Evolutionary conservation across 768 basidiomycete genomes (phyloP).

Genomic region (Fomitopsis pulvina): DNA sequence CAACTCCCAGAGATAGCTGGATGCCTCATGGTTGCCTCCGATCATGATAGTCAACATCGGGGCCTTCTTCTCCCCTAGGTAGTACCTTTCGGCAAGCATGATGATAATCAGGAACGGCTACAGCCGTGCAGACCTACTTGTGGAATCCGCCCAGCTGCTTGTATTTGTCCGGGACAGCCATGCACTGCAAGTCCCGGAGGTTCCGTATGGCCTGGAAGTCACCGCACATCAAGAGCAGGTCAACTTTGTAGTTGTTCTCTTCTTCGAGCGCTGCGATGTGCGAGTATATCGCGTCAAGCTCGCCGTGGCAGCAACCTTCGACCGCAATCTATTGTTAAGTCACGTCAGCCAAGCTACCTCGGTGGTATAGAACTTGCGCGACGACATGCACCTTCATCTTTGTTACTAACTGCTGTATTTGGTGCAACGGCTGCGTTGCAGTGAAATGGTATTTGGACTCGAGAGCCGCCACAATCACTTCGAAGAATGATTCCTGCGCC

Average conservation of each 20-base stretch:
- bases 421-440: neutral
- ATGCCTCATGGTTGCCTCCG: constrained; percentile 97
- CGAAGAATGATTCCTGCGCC: too few species aligned
- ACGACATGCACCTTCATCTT: constrained; percentile 4
- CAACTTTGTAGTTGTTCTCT: constrained; percentile 59
- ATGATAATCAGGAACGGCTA: neutral
- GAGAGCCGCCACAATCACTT: too few species aligned
- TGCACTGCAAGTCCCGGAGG: constrained; percentile 73
- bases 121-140: constrained; percentile 41
- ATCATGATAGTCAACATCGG: constrained; percentile 90
- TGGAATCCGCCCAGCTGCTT: constrained; percentile 78
- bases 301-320: constrained; percentile 94
- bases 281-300: constrained; percentile 81
- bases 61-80: constrained; percentile 74
- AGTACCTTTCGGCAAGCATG: constrained; percentile 54
- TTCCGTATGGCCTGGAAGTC: constrained; percentile 95
- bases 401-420: neutral
- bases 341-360: neutral
- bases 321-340: constrained; percentile 59
- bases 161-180: constrained; percentile 91
- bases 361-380: neutral
- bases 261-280: constrained; percentile 59
- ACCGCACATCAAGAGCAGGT: constrained; percentile 87
- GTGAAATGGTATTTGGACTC: too few species aligned
- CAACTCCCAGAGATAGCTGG: constrained; percentile 96